Percentiles rank a stretch among this genome's conserved stretches.
Conservation (phyloP, 345 rosid genomes). For the Moringa oleifera region DNA sequence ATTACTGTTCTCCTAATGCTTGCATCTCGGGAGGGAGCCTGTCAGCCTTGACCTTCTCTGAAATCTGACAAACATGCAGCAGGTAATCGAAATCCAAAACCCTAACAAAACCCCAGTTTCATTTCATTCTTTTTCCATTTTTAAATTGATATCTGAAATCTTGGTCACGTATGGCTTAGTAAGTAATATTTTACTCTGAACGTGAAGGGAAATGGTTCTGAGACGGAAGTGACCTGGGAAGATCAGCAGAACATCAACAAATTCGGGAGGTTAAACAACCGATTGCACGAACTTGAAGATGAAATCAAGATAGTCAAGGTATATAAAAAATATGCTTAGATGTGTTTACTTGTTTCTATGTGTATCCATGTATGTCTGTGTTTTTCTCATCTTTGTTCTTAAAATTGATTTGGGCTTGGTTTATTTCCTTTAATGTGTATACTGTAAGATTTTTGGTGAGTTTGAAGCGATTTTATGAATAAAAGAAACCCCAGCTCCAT, state of each 20-base stretch:
- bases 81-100: conserved; percentile 5
- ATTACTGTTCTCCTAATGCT: too few relatives aligned
- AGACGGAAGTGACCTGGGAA: conserved; percentile 88
- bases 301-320: conserved; percentile 86
- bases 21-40: background rate
- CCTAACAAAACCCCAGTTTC: background rate
- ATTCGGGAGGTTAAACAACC: conserved; percentile 76
- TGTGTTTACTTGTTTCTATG: background rate
- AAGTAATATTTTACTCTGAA: background rate
- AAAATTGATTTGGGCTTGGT: background rate
- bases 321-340: background rate
- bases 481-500: background rate
- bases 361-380: background rate
- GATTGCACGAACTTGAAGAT: conserved; percentile 81
- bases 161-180: background rate
- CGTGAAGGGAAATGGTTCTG: conserved; percentile 77
- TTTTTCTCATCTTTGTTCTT: background rate
- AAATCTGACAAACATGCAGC: conserved; percentile 11
- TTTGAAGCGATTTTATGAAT: background rate
- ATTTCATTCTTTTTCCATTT: background rate
- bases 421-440: background rate
- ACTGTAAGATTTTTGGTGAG: background rate
- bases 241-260: conserved; percentile 93
- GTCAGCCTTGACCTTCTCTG: background rate
- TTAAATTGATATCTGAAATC: background rate